Percentiles rank a stretch among this genome's conserved stretches.
Conservation (phyloP, 2,329 filamentous ascomycete genomes). For the Trichoderma aggressivum region DNA sequence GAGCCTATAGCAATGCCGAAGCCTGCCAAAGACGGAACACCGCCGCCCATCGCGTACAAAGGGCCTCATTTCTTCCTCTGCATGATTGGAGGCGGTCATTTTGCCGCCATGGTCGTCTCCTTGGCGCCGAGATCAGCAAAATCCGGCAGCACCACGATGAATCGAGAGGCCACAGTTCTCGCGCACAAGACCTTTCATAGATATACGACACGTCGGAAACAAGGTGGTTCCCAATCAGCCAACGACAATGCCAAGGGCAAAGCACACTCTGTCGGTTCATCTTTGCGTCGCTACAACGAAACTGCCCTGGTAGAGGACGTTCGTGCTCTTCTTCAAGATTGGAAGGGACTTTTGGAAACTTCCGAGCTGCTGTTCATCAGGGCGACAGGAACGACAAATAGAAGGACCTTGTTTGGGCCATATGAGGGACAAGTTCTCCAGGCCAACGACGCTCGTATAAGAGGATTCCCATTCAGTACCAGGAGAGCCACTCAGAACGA, state of each 20-base stretch:
- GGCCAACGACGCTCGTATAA: slow-evolving; percentile 73
- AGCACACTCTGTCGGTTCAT: slow-evolving; percentile 90
- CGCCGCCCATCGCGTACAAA: slow-evolving; percentile 55
- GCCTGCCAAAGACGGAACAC: slow-evolving; percentile 55
- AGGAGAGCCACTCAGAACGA: slow-evolving; percentile 88
- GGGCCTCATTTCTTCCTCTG: slow-evolving; percentile 90
- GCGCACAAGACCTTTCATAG: slow-evolving; percentile 98
- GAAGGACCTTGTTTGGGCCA: slow-evolving; percentile 82
- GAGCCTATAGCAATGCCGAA: slow-evolving; percentile 55
- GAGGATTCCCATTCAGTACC: slow-evolving; percentile 91
- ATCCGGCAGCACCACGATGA: slow-evolving; percentile 60
- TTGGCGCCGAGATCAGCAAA: slow-evolving; percentile 76
- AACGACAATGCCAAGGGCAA: slow-evolving; percentile 93
- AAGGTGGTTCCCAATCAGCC: slow-evolving; percentile 90
- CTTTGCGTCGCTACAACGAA: slow-evolving; percentile 89
- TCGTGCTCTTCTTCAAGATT: slow-evolving; percentile 72
- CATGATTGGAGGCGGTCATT: slow-evolving; percentile 98
- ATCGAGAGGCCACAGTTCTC: slow-evolving; percentile 80
- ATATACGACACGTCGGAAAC: slow-evolving; percentile 93
- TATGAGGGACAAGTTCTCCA: slow-evolving; percentile 85
- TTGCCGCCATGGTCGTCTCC: slow-evolving; percentile 93
- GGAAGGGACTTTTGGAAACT: slow-evolving; percentile 81
- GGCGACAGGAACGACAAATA: slow-evolving; percentile 82
- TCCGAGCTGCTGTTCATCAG: slow-evolving; percentile 85
- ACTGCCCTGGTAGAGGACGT: slow-evolving; percentile 87